Conservation (phyloP, 2,329 filamentous ascomycete species). For the Ampelomyces quisqualis region DNA sequence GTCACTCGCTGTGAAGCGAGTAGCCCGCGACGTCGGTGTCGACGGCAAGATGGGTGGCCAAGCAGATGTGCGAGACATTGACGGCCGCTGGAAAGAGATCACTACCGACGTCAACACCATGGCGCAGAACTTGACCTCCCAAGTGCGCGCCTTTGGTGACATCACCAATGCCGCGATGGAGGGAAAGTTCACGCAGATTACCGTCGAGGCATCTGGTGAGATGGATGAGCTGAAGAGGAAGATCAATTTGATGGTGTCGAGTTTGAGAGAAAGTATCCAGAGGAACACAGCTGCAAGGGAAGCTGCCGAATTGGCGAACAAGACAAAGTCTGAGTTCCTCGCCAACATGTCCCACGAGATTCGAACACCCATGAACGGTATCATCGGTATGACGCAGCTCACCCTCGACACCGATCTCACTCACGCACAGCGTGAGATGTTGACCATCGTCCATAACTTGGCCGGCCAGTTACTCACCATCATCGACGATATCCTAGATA, state of each 20-base stretch:
- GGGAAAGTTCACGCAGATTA: constrained; percentile 95
- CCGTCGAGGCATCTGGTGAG: constrained; percentile 94
- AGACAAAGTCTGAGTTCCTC: constrained; percentile 96
- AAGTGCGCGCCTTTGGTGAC: constrained; percentile 96
- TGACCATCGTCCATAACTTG: constrained; percentile 96
- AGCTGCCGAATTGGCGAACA: constrained; percentile 93
- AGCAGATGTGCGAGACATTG: constrained; percentile 88
- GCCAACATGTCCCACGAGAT: constrained; percentile 99
- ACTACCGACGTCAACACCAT: constrained; percentile 96
- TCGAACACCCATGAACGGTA: constrained; percentile 94
- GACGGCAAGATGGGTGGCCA: constrained; percentile 99
- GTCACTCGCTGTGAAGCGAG: constrained; percentile 92
- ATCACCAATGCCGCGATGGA: constrained; percentile 98
- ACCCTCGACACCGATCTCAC: constrained; percentile 92
- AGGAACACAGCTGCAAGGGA: constrained; percentile 94
- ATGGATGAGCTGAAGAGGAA: constrained; percentile 99
- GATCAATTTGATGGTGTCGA: constrained; percentile 99
- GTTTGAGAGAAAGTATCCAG: constrained; percentile 92
- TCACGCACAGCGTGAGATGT: constrained; percentile 94
- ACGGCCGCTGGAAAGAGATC: constrained; percentile 97
- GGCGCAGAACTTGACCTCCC: constrained; percentile 80
- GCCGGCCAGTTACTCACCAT: constrained; percentile 96
- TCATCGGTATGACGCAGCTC: constrained; percentile 96
- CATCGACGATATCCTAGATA: constrained; percentile 75
- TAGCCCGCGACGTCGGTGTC: constrained; percentile 94